Conservation (phyloP, 2,329 filamentous ascomycete species). For the Diaporthe sp. region DNA sequence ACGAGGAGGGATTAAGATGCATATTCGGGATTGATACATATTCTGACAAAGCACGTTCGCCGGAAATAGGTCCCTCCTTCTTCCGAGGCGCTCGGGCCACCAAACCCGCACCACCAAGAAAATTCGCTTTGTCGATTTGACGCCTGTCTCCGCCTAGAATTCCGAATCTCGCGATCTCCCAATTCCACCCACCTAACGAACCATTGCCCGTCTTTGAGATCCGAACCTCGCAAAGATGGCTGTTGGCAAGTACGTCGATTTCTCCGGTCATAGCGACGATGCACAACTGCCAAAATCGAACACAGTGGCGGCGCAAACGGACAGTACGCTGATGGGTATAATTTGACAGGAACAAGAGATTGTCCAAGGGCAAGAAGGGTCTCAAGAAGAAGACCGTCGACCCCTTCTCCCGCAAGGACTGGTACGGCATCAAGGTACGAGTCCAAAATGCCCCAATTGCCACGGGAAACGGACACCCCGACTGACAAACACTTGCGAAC, state of each 20-base stretch:
- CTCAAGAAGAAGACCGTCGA: conserved; percentile 99
- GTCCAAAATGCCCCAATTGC: background rate
- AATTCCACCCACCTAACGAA: conserved; percentile 48
- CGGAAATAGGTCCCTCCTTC: conserved; percentile 31
- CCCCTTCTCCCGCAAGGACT: conserved; percentile 98
- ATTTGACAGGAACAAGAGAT: conserved; percentile 90
- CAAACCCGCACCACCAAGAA: conserved; percentile 27
- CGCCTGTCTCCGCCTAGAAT: conserved; percentile 37
- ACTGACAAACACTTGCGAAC: conserved; percentile 39
- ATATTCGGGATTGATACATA: background rate
- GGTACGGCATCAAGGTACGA: conserved; percentile 94
- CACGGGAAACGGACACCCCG: conserved; percentile 10
- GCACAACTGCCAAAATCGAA: conserved; percentile 8
- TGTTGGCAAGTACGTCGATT: conserved; percentile 66
- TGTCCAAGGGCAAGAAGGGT: conserved; percentile 99
- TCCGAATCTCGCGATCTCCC: conserved; percentile 40
- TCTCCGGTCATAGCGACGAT: conserved; percentile 35
- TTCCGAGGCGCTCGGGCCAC: conserved; percentile 22
- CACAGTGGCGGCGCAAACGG: background rate
- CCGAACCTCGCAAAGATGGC: conserved; percentile 67
- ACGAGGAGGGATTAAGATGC: background rate
- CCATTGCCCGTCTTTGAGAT: conserved; percentile 53
- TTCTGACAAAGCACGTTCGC: background rate
- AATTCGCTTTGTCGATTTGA: conserved; percentile 23
- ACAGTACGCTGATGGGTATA: conserved; percentile 39